Conservation (phyloP, 1,284 basidiomycete species). For the Tylopilus orsonianus region DNA sequence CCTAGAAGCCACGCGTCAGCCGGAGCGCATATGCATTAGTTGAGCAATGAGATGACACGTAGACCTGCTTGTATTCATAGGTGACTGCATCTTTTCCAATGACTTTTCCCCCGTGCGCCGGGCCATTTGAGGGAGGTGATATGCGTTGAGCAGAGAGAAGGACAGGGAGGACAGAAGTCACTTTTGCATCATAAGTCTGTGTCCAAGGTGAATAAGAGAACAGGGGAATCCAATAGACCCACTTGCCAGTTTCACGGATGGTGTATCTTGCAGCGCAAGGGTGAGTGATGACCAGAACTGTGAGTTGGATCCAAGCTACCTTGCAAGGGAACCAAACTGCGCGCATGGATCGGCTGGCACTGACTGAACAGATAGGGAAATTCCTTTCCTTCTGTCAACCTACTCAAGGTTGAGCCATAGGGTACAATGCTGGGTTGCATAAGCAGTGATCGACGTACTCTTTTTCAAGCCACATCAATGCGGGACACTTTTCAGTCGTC, state of each 20-base stretch:
- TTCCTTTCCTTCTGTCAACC: slow-evolving; percentile 86
- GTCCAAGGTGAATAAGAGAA: slow-evolving; percentile 5
- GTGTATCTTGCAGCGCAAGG: slow-evolving; percentile 47
- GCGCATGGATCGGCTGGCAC: slow-evolving; percentile 89
- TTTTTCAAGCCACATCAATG: slow-evolving; percentile 90
- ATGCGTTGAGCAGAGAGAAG: slow-evolving; percentile 81
- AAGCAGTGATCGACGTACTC: slow-evolving; percentile 49
- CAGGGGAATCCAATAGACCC: not conserved
- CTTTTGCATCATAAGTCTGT: slow-evolving; percentile 76
- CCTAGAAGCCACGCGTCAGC: slow-evolving; percentile 42
- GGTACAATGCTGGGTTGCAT: too few species aligned
- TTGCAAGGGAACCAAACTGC: slow-evolving; percentile 80
- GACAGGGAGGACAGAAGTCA: slow-evolving; percentile 77
- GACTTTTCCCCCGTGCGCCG: slow-evolving; percentile 64
- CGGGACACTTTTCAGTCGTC: slow-evolving; percentile 82
- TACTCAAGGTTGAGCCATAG: too few species aligned
- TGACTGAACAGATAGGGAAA: slow-evolving; percentile 95
- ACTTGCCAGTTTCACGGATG: slow-evolving; percentile 70
- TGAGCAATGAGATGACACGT: slow-evolving; percentile 12
- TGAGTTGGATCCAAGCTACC: slow-evolving; percentile 40
- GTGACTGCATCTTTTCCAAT: slow-evolving; percentile 69
- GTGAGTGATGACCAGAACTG: slow-evolving; percentile 1
- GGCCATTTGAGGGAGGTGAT: slow-evolving; percentile 70
- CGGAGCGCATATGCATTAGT: not conserved
- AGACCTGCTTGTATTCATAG: slow-evolving; percentile 71